These are phyloP conservation scores for Sporothrix schenckii DNA, from an alignment of 2,329 filamentous ascomycete genomes.

Conservation along the genomic window DNA sequence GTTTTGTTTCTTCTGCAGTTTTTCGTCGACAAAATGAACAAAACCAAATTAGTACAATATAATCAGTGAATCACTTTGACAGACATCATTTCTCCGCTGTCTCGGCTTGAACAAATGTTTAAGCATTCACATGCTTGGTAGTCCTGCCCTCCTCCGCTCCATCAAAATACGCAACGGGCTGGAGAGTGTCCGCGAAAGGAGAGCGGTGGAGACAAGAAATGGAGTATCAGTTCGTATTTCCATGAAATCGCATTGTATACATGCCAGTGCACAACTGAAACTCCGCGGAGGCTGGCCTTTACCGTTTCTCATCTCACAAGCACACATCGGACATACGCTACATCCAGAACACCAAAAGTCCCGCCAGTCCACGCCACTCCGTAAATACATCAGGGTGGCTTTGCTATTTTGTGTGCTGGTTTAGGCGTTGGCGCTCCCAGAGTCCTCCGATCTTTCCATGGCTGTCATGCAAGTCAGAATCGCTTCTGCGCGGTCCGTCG, in stretches of 20 bases:
- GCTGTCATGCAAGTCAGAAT: neutral
- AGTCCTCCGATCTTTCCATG: neutral
- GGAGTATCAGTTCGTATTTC: neutral
- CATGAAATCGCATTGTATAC: neutral
- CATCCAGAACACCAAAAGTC: neutral
- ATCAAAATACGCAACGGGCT: neutral
- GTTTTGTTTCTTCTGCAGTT: neutral
- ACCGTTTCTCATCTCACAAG: neutral
- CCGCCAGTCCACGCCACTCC: neutral
- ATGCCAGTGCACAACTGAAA: neutral
- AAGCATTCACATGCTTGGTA: too few species aligned
- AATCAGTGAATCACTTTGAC: neutral
- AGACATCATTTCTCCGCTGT: neutral
- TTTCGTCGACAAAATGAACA: neutral
- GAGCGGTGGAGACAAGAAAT: neutral
- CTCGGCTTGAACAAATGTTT: neutral
- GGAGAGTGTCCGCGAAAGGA: neutral
- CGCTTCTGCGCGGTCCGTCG: neutral
- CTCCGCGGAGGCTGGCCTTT: neutral
- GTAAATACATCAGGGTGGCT: neutral
- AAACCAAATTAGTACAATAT: neutral
- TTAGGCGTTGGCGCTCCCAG: neutral
- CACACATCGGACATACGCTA: conserved; percentile 15
- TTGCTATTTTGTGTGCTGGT: conserved; percentile 3
- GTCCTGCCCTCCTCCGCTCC: neutral